Evolutionary conservation across 345 rosid species (phyloP).

Genomic region (Kernera saxatilis): DNA sequence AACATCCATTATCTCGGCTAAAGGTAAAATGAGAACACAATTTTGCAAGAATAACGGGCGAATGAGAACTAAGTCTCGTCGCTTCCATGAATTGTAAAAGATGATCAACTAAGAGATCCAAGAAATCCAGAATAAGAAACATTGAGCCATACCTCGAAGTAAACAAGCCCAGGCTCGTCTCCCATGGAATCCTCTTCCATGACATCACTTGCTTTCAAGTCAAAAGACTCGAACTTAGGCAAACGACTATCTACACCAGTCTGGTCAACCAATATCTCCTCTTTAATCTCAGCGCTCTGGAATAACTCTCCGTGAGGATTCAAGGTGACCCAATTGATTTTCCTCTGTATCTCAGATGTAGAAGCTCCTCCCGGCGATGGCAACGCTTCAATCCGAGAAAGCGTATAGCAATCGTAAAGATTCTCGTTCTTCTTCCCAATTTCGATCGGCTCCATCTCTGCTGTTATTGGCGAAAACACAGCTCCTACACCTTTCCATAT

Average conservation of each 20-base stretch:
- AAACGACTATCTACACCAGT: slow-evolving; percentile 28
- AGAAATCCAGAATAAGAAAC: neutral
- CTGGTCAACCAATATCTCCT: slow-evolving; percentile 9
- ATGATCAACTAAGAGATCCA: neutral
- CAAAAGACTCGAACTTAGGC: slow-evolving; percentile 62
- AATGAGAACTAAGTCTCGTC: neutral
- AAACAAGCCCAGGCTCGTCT: slow-evolving; percentile 70
- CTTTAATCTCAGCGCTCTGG: slow-evolving; percentile 28
- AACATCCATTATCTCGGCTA: neutral
- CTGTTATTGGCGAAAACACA: slow-evolving; percentile 76
- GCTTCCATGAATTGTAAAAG: neutral
- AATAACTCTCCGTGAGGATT: slow-evolving; percentile 71
- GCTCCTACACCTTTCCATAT: slow-evolving; percentile 98
- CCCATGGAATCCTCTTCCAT: slow-evolving; percentile 91
- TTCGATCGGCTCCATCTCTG: slow-evolving; percentile 88
- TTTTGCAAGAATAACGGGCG: too few relatives aligned
- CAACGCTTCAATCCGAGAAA: slow-evolving; percentile 48
- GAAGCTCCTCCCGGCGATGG: slow-evolving; percentile 31
- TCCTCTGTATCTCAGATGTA: slow-evolving; percentile 57
- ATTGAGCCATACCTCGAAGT: slow-evolving; percentile 64
- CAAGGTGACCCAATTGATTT: slow-evolving; percentile 80
- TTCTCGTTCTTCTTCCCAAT: slow-evolving; percentile 58
- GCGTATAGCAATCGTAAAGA: slow-evolving; percentile 75
- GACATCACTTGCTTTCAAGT: slow-evolving; percentile 59
- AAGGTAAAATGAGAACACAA: too few relatives aligned